Percentiles rank a stretch among this genome's conserved stretches.
Conservation (phyloP, 129 eudicot species). For the Cynara cardunculus region DNA sequence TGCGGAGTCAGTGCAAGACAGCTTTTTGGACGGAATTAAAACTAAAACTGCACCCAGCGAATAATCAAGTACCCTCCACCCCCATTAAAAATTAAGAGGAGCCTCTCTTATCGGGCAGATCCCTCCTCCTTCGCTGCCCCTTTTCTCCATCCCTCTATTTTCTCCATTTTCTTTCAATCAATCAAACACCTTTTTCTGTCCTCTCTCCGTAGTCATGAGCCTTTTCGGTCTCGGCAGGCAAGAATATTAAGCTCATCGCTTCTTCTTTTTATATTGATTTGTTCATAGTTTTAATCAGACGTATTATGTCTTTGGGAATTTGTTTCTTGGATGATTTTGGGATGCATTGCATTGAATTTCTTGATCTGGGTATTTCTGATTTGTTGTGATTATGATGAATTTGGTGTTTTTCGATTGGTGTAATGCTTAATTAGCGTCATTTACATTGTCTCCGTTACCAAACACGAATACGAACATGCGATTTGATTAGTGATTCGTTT, state of each 20-base stretch:
- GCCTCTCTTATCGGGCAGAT: constrained; percentile 12
- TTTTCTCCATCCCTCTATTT: neutral
- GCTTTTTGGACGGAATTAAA: constrained; percentile 26
- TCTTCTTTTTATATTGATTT: neutral
- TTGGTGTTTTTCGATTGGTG: neutral
- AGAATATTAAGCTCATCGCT: neutral
- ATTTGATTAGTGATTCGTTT: neutral
- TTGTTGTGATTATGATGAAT: neutral
- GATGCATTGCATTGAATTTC: constrained; percentile 6
- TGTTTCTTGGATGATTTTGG: neutral
- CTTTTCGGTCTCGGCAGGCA: constrained; percentile 92
- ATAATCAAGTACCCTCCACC: neutral
- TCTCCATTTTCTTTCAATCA: constrained; percentile 5
- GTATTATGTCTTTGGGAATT: neutral
- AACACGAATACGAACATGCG: neutral
- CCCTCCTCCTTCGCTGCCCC: constrained; percentile 9
- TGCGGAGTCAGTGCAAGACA: constrained; percentile 42
- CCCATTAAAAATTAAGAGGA: neutral
- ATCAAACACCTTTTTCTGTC: neutral
- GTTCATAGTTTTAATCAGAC: neutral
- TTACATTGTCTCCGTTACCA: too few species aligned
- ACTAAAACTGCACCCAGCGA: constrained; percentile 21
- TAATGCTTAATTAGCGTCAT: neutral
- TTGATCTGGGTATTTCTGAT: constrained; percentile 21
- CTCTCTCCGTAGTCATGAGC: constrained; percentile 52